A percentile compares a stretch with the other conserved stretches of the same genome.
phyloP scores from a whole-genome alignment of 306 rosid species.

The Vicia faba region DNA sequence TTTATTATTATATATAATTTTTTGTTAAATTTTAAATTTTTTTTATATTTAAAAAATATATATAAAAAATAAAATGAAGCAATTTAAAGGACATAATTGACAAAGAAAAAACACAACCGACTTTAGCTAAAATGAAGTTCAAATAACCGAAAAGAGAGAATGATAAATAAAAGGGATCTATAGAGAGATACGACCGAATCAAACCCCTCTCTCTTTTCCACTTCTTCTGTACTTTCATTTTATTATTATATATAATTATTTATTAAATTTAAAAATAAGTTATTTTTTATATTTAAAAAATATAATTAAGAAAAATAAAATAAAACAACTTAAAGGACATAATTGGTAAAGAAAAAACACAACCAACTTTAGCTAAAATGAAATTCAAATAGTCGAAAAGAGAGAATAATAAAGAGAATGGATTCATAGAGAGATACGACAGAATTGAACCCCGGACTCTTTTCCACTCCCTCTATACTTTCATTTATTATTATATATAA shows the following conservation, averaged over 20 bases:
- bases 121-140: slow-evolving; percentile 26
- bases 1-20: too few relatives aligned
- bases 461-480: neutral
- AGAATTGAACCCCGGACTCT: slow-evolving; percentile 29
- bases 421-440: neutral
- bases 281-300: too few relatives aligned
- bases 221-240: slow-evolving; percentile 4
- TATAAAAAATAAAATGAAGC: neutral
- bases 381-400: slow-evolving; percentile 13
- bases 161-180: neutral
- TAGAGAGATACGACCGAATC: slow-evolving; percentile 26
- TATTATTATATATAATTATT: neutral
- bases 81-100: neutral
- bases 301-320: neutral
- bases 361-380: slow-evolving; percentile 28
- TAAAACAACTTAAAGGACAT: neutral
- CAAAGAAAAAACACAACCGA: slow-evolving; percentile 2
- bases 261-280: too few relatives aligned
- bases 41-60: too few relatives aligned
- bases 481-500: neutral
- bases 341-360: neutral
- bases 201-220: slow-evolving; percentile 23
- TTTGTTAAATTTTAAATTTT: too few relatives aligned
- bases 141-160: neutral
- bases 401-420: neutral